Evolutionary conservation across 108 stramenopile genomes (phyloP), one percentile per base, ranked within the genome.

Genomic region (Conticribra guillardii): DNA sequence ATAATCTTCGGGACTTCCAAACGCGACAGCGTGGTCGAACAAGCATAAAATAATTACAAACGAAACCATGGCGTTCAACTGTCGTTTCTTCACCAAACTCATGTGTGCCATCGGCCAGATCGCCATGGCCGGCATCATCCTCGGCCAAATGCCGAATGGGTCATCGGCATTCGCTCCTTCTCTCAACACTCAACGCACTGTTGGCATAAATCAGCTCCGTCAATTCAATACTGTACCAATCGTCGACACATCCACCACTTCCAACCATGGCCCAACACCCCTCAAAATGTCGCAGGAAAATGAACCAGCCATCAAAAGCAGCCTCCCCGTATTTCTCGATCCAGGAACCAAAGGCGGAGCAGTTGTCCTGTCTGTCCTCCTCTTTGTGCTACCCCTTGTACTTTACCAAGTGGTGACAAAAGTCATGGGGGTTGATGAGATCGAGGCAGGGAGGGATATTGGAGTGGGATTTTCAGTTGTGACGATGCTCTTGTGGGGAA

Each of bases 281-380:
- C 22, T 69, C 3, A 57, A 21, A 17, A 68, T 74, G 74, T 74
- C 74, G 1, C 41, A 50, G 48, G 49, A 60, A 21, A 57, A 63
- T 48, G 54, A 55, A 29, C 37, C 31, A 48, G 44, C 29, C 8
- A 29, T 51, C 50, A 26, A 41, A 3, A 66, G 28, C 49, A 79
- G 77, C 53, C 84, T 93, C 23, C 93, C 93, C 8, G 88, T 88
- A 62, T 87, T 87, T 66, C 77, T 94, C 27, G 93, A 94, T 78
- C 89, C 89, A 14, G 90, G 90, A 27, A 94, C 93, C 28, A 88
- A 89, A 61, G 93, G 93, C 18, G 90, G 93, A 16, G 93, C 88
- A 44, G 79, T 94, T 32, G 82, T 94, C 60, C 73, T 89, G 63
- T 80, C 82, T 69, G 19, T 94, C 24, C 56, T 91, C 9, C 73